Evolutionary conservation across 257 asterid species (phyloP), one percentile per base, ranked within the genome.

Genomic region (Nicotiana paniculata): DNA sequence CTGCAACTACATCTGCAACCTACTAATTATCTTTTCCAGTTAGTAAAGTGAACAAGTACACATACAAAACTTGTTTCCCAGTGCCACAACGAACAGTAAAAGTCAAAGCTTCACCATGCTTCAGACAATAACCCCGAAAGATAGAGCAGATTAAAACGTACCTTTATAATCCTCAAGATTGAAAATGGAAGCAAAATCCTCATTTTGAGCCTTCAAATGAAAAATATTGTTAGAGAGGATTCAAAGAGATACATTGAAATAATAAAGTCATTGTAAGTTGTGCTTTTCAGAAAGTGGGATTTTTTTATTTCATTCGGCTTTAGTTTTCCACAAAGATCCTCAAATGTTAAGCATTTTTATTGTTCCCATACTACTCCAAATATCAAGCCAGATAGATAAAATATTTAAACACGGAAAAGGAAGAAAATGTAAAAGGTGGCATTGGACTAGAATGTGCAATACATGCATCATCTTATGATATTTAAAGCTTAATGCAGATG

Each of bases 141-240:
- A 70, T 43, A n/a, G 58, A n/a, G 43, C 79, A 75, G 26, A 51
- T 13, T 53, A 57, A 51, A 13, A 69, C 82, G 62, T 92, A 94
- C 99, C 99, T 93, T 92, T 94, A 89, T 92, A 95, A 85, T 96
- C 99, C 88, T 94, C 99, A 61, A 96, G 95, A 88, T 94, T 96
- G 81, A 94, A 96, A 78, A 92, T 76, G 84, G 96, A 91, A 81
- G 97, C 93, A 72, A 94, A 96, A 81, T 91, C 90, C 75, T 89
- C 92, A 88, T 90, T 94, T 86, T 93, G 96, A 84, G 91, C 97
- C 98, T 96, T 97, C 26, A 85, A 43, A 66, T 83, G 78, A 82
- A 65, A 51, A 37, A 3, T 33, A 21, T 57, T 26, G 57, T 75
- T 75, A 66, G 63, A 48, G 79, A 48, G 43, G 26, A 51, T 54